A percentile compares a stretch with the other conserved stretches of the same genome.
These are phyloP conservation scores for Citrullus amarus DNA, from an alignment of 306 rosid genomes.

Conservation along the genomic window DNA sequence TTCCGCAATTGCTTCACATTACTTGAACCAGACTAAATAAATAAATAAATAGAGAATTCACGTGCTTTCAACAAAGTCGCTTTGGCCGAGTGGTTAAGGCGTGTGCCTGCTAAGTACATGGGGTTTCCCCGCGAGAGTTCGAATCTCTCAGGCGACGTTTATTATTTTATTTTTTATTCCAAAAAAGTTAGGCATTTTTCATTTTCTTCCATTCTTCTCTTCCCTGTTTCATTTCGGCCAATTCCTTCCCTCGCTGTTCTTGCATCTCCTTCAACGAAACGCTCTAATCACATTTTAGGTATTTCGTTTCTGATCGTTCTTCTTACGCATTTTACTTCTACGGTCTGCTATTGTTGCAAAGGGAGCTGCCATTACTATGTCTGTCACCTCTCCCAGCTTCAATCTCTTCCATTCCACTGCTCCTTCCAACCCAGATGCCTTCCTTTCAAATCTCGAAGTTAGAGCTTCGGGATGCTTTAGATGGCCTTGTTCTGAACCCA, in stretches of 20 bases:
- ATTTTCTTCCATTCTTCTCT: neutral
- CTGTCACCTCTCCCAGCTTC: constrained; percentile 24
- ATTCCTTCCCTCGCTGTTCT: neutral
- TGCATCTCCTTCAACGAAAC: neutral
- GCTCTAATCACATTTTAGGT: neutral
- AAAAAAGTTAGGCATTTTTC: neutral
- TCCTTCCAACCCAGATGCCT: constrained; percentile 4
- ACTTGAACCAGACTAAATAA: no score
- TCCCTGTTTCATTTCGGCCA: neutral
- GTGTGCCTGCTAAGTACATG: neutral
- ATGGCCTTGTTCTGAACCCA: constrained; percentile 4
- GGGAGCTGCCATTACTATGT: constrained; percentile 22
- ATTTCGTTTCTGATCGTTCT: neutral
- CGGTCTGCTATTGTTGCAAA: neutral
- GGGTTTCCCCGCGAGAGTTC: constrained; percentile 1
- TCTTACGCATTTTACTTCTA: neutral
- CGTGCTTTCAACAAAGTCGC: no score
- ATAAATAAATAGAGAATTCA: no score
- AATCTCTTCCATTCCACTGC: constrained; percentile 15
- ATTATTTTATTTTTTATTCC: neutral
- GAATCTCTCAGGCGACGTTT: neutral
- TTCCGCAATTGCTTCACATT: no score
- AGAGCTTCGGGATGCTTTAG: neutral
- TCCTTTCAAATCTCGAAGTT: neutral
- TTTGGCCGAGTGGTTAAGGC: neutral